Base-by-base conservation (phyloP, 2,329 filamentous ascomycete genomes). In the Trichoderma brevicompactum region DNA sequence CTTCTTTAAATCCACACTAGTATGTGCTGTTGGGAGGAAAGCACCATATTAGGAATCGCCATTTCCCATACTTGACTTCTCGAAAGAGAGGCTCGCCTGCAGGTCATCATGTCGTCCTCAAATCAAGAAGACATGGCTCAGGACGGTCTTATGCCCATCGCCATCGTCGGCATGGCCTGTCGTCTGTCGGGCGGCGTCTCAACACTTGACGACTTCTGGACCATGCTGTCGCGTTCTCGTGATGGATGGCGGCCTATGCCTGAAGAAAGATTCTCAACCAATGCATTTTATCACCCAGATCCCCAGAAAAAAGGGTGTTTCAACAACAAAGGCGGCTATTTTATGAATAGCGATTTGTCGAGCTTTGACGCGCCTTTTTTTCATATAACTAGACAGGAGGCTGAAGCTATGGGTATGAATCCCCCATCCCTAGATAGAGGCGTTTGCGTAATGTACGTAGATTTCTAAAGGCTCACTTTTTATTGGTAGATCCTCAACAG, bases 301-400 rank as follows among this genome's bases (percentile, higher is more conserved):
- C 75, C 78, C 0, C 78, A 77, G 44, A 80, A 79, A 68, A 78
- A 74, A 28, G 80, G 80, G 6, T 73, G 74, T 55, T 74, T 76
- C 66, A 81, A 79, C 58, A 70, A 75, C 1, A 69, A 68, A 23
- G 73, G 75, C 4, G 76, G 75, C 1, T 79, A 79, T 69, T 83
- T 82, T 58, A 73, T 85, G 66, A 77, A 80, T 52, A 76, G 77
- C 19, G 82, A 85, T 64, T 73, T 82, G 32, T 74, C 77, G 7
- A 74, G 75, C 3, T 85, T 85, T 64, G 83, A 85, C 58, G 82
- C 82, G 0, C 79, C 81, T 0, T 85, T 85, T 69, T 85, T 85
- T 70, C 79, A 79, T 50, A 73, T 84, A n/a, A 82, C 82, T 0
- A 77, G 80, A 67, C 80, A 82, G 67, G 81, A 85, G 71, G 82